A percentile compares a stretch with the other conserved stretches of the same genome.
These are phyloP conservation scores for Scutellaria galericulata DNA, from an alignment of 257 asterid genomes.

Conservation along the genomic window DNA sequence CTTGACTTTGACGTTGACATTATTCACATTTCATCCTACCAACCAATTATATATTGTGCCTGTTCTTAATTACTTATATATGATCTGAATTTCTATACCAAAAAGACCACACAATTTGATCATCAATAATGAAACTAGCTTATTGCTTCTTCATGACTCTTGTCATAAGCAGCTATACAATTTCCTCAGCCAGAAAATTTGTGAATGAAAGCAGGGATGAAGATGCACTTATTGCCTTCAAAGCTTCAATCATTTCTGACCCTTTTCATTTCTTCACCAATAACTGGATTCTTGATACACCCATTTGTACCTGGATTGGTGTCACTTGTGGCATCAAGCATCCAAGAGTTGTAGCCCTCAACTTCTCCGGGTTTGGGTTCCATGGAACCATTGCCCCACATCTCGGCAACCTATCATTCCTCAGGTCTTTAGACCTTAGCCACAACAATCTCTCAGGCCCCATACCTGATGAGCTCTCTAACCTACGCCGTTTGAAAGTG, in stretches of 20 bases:
- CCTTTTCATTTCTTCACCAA: conserved; percentile 30
- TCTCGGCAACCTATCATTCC: conserved; percentile 50
- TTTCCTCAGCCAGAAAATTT: neutral
- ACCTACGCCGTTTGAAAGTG: conserved; percentile 35
- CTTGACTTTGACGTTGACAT: too few relatives aligned
- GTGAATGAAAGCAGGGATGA: conserved; percentile 18
- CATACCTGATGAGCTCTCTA: conserved; percentile 47
- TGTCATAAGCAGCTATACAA: neutral
- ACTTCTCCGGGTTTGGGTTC: conserved; percentile 41
- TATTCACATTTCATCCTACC: too few relatives aligned
- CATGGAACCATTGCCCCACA: too few relatives aligned
- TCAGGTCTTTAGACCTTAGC: conserved; percentile 38
- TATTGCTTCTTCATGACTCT: conserved; percentile 10
- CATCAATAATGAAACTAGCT: too few relatives aligned
- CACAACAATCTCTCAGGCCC: conserved; percentile 49
- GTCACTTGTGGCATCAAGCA: conserved; percentile 32
- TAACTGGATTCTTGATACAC: conserved; percentile 38
- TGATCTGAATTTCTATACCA: too few relatives aligned
- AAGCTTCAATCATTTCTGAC: conserved; percentile 30
- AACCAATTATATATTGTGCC: too few relatives aligned
- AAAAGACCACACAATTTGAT: too few relatives aligned
- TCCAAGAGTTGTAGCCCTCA: conserved; percentile 37
- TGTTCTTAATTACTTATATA: too few relatives aligned
- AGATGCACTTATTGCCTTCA: conserved; percentile 40
- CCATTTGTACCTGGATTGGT: conserved; percentile 50